phyloP scores from a whole-genome alignment of 2,329 filamentous ascomycete species.

The Tolypocladium tropicale region DNA sequence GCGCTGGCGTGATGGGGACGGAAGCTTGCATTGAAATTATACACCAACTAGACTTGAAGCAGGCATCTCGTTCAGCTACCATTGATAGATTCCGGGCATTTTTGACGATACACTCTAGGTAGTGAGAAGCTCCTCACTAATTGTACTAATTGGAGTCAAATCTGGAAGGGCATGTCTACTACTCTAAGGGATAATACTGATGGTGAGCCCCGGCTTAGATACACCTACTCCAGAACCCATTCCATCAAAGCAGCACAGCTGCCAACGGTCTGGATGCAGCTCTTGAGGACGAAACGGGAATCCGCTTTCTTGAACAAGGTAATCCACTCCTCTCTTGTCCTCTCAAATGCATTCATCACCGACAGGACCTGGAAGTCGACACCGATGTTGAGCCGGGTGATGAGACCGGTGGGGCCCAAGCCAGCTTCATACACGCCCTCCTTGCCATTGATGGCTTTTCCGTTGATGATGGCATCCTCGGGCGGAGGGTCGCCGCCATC shows the following conservation, averaged over 20 bases:
- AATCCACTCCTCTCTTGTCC: neutral
- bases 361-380: neutral
- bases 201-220: too few species aligned
- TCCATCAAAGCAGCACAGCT: neutral
- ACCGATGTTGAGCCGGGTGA: neutral
- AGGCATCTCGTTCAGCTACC: neutral
- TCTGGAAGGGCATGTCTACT: neutral
- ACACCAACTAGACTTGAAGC: neutral
- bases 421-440: neutral
- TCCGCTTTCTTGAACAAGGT: neutral
- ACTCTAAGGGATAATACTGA: too few species aligned
- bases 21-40: too few species aligned
- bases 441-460: neutral
- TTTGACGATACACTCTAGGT: neutral
- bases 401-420: neutral
- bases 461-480: neutral
- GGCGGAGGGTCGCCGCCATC: neutral
- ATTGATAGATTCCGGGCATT: neutral
- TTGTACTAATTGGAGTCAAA: neutral
- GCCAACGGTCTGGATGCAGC: neutral
- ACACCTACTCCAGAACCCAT: neutral
- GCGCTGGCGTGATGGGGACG: too few species aligned
- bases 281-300: neutral
- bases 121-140: neutral
- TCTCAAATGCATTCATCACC: neutral